A percentile compares a stretch with the other conserved stretches of the same genome.
Conservation (phyloP, 805 yeast species). For the Myxozyma kluyveri region DNA sequence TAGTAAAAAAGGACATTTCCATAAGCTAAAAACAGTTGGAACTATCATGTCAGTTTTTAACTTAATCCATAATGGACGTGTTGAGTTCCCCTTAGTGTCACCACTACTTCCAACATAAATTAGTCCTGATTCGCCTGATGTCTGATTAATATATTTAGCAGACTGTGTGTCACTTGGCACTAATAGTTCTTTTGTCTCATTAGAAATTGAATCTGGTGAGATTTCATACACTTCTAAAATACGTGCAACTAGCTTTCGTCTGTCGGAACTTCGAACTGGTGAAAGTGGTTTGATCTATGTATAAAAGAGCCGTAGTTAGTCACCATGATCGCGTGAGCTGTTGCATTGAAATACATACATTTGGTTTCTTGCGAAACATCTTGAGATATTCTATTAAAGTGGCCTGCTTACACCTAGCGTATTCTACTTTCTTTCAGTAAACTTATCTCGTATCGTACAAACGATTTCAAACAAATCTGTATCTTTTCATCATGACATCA, state of each 20-base stretch:
- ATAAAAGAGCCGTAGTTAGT: neutral
- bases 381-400: too few species aligned
- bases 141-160: conserved; percentile 55
- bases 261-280: conserved; percentile 78
- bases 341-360: conserved; percentile 38
- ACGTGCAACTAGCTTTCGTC: conserved; percentile 51
- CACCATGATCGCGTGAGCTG: too few species aligned
- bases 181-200: conserved; percentile 44
- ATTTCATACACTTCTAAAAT: conserved; percentile 47
- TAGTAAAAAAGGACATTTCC: conserved; percentile 64
- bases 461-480: too few species aligned
- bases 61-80: conserved; percentile 71
- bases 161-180: conserved; percentile 59
- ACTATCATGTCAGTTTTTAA: conserved; percentile 39
- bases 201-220: conserved; percentile 38
- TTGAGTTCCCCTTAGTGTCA: conserved; percentile 1
- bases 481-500: too few species aligned
- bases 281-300: conserved; percentile 64
- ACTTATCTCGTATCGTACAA: too few species aligned
- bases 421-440: too few species aligned
- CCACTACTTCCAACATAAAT: conserved; percentile 63
- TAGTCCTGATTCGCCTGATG: conserved; percentile 51
- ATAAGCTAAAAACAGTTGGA: conserved; percentile 72
- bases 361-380: conserved; percentile 57
- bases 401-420: too few species aligned